A percentile compares a stretch with the other conserved stretches of the same genome.
These are phyloP conservation scores for Candida piceae DNA, from an alignment of 805 yeast species.

Conservation along the genomic window DNA sequence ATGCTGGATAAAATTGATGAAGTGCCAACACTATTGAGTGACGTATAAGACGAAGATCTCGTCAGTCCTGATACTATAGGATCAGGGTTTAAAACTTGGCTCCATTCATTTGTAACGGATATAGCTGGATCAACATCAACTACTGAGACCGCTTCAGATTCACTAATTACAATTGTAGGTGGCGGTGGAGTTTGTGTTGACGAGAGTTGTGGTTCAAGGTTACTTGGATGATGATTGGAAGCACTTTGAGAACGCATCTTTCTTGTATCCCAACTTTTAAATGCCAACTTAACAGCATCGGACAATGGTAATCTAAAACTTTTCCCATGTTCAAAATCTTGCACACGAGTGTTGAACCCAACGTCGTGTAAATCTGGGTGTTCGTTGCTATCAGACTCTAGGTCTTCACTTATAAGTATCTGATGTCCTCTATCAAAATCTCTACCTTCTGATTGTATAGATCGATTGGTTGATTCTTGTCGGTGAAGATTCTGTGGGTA, in stretches of 20 bases:
- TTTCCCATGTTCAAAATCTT: constrained; percentile 24
- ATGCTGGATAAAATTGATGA: constrained; percentile 11
- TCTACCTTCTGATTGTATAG: too few relatives aligned
- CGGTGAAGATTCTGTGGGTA: too few relatives aligned
- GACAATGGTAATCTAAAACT: constrained; percentile 25
- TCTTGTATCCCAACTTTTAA: constrained; percentile 15
- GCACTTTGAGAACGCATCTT: constrained; percentile 9
- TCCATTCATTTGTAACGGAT: too few relatives aligned
- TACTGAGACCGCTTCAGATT: constrained; percentile 4
- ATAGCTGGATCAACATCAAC: not conserved
- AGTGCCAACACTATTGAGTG: not conserved
- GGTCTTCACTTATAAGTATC: too few relatives aligned
- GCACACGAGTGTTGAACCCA: constrained; percentile 21
- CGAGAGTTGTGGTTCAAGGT: not conserved
- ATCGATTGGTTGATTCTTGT: too few relatives aligned
- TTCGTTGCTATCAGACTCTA: too few relatives aligned
- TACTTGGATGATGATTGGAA: not conserved
- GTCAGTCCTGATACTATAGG: too few relatives aligned
- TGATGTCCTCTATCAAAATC: too few relatives aligned
- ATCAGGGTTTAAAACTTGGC: not conserved
- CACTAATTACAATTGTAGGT: constrained; percentile 11
- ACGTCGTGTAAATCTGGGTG: too few relatives aligned
- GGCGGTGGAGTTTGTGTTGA: constrained; percentile 1
- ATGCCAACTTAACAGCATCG: constrained; percentile 29
- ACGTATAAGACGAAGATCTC: constrained; percentile 8